Conservation (phyloP, 768 basidiomycete species). For the Coprinopsis sp. region DNA sequence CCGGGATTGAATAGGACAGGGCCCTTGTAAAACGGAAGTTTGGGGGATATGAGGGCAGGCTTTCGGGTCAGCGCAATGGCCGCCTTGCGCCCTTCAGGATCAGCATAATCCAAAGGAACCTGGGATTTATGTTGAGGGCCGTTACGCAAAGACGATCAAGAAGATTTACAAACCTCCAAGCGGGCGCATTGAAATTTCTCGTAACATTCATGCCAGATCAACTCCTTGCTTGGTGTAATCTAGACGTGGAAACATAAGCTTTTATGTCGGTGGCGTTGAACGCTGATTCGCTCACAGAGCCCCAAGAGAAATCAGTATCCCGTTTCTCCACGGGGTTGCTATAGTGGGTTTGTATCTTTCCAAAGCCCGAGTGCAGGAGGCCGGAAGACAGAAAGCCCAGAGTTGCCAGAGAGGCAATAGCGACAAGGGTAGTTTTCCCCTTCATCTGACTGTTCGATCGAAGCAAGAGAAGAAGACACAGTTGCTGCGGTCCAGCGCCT, state of each 20-base stretch:
- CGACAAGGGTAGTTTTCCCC: too few relatives aligned
- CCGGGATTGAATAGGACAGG: slow-evolving; percentile 45
- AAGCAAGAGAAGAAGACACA: too few relatives aligned
- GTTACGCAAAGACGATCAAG: neutral
- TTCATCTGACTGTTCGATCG: too few relatives aligned
- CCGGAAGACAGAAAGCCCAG: too few relatives aligned
- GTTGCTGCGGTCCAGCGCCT: too few relatives aligned
- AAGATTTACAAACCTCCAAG: slow-evolving; percentile 9
- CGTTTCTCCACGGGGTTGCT: too few relatives aligned
- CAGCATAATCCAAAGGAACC: slow-evolving; percentile 44
- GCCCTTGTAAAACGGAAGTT: slow-evolving; percentile 33
- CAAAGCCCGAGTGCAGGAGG: too few relatives aligned
- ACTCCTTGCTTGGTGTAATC: slow-evolving; percentile 11
- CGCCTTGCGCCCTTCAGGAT: slow-evolving; percentile 33
- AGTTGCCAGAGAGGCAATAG: too few relatives aligned
- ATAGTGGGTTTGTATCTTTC: too few relatives aligned
- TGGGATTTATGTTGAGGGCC: slow-evolving; percentile 11
- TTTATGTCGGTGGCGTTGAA: neutral
- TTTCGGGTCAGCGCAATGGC: slow-evolving; percentile 40
- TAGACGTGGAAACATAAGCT: neutral
- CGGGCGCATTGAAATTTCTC: slow-evolving; percentile 13
- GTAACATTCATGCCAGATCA: slow-evolving; percentile 14
- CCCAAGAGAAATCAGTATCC: neutral
- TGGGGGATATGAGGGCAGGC: slow-evolving; percentile 26
- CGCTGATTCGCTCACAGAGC: neutral